Evolutionary conservation across 192 early-diverging fungal genomes (phyloP).

Genomic region (Pilaira anomala): DNA sequence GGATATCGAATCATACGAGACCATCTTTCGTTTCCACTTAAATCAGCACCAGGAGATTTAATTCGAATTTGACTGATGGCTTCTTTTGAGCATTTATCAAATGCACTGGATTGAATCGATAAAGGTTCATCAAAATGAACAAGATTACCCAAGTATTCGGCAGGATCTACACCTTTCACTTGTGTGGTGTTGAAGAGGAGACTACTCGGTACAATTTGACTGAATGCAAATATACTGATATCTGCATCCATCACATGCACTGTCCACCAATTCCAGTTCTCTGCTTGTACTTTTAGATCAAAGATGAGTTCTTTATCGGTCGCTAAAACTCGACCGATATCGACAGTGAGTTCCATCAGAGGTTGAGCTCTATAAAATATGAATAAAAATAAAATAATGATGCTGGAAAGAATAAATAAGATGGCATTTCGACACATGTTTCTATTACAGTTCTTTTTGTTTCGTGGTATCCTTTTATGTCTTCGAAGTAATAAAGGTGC

Average conservation of each 20-base stretch:
- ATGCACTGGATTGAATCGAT: slow-evolving; percentile 14
- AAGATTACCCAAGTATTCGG: slow-evolving; percentile 35
- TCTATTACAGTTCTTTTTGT: slow-evolving; percentile 11
- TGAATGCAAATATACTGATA: slow-evolving; percentile 63
- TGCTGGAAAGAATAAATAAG: background rate
- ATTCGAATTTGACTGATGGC: slow-evolving; percentile 28
- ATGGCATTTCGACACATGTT: background rate
- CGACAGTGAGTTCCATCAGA: slow-evolving; percentile 25
- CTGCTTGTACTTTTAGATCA: slow-evolving; percentile 55
- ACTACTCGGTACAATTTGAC: slow-evolving; percentile 23
- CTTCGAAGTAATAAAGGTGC: slow-evolving; percentile 13
- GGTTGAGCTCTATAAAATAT: slow-evolving; percentile 21
- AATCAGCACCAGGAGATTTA: slow-evolving; percentile 36
- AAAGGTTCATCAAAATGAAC: slow-evolving; percentile 35
- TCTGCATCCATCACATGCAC: slow-evolving; percentile 54
- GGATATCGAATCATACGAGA: slow-evolving; percentile 38
- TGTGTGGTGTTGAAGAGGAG: background rate
- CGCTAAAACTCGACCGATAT: slow-evolving; percentile 56
- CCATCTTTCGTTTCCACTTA: slow-evolving; percentile 36
- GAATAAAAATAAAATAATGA: slow-evolving; percentile 5
- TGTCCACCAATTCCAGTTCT: slow-evolving; percentile 58
- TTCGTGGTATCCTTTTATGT: background rate
- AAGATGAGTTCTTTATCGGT: slow-evolving; percentile 69
- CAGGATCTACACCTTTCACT: slow-evolving; percentile 25
- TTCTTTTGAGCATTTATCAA: background rate